phyloP scores from a whole-genome alignment of 305 asterid genomes.

The Solanum aculeatissimum region DNA sequence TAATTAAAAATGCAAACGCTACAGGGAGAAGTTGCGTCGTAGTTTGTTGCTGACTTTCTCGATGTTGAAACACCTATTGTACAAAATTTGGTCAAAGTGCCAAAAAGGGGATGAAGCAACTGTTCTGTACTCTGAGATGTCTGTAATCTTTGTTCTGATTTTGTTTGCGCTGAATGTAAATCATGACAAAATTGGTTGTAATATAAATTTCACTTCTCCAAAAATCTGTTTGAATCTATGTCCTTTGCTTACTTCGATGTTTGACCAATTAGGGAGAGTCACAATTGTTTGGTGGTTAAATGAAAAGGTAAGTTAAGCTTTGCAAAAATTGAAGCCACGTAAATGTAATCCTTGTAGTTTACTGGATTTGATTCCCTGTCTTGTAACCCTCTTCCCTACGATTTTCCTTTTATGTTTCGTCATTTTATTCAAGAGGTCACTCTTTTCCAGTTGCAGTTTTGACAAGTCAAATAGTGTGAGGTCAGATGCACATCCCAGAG shows the following conservation, averaged over 20 bases:
- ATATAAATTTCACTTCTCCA: neutral
- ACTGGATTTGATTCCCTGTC: too few species aligned
- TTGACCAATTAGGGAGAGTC: neutral
- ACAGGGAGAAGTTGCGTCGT: slow-evolving; percentile 6
- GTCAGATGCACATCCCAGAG: neutral
- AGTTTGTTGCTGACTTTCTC: neutral
- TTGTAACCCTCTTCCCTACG: too few species aligned
- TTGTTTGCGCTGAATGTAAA: neutral
- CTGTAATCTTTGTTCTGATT: neutral
- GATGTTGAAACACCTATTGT: neutral
- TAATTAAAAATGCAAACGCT: neutral
- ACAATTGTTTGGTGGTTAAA: neutral
- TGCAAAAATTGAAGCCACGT: neutral
- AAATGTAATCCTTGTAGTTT: too few species aligned
- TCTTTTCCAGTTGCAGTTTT: neutral
- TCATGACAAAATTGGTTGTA: neutral
- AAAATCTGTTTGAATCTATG: neutral
- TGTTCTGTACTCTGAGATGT: neutral
- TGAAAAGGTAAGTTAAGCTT: neutral
- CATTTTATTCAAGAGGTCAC: neutral
- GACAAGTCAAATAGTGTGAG: neutral
- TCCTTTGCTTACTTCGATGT: neutral
- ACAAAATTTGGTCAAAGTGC: neutral
- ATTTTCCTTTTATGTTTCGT: neutral
- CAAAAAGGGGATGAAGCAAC: neutral